phyloP scores from a whole-genome alignment of 257 asterid species.

The Capsicum pubescens region DNA sequence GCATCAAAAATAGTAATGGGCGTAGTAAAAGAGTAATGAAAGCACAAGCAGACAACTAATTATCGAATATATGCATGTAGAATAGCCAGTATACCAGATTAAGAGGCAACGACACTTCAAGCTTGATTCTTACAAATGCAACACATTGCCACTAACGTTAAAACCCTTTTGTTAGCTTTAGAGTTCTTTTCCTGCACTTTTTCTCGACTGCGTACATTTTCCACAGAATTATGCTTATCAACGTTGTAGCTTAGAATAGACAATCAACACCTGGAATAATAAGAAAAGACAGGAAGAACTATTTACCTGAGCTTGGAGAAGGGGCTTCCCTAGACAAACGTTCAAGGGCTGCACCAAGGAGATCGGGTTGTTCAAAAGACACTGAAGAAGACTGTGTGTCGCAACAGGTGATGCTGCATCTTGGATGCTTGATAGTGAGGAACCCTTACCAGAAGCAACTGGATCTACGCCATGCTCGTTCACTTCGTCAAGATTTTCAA shows the following conservation, averaged over 20 bases:
- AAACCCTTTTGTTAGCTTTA: neutral
- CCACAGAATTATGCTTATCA: neutral
- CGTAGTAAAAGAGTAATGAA: neutral
- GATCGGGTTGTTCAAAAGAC: slow-evolving; percentile 42
- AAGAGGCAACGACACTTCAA: neutral
- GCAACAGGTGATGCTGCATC: slow-evolving; percentile 53
- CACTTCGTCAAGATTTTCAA: slow-evolving; percentile 55
- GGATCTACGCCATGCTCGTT: slow-evolving; percentile 40
- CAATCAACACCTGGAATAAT: neutral
- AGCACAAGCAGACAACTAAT: neutral
- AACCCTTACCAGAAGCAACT: slow-evolving; percentile 41
- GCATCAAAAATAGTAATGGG: neutral
- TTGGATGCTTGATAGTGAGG: slow-evolving; percentile 48
- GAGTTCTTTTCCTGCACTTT: neutral
- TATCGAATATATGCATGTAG: neutral
- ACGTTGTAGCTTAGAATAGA: neutral
- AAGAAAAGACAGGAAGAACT: neutral
- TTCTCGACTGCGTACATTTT: neutral
- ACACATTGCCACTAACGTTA: neutral
- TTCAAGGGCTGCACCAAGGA: slow-evolving; percentile 33
- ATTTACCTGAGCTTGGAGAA: slow-evolving; percentile 73
- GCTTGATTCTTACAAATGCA: slow-evolving; percentile 1
- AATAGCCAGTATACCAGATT: neutral
- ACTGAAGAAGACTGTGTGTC: slow-evolving; percentile 54
- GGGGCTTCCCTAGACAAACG: slow-evolving; percentile 50